Evolutionary conservation across 164 flowering plant species (phyloP), one percentile per base, ranked within the genome.

Genomic region (Liriodendron chinense): DNA sequence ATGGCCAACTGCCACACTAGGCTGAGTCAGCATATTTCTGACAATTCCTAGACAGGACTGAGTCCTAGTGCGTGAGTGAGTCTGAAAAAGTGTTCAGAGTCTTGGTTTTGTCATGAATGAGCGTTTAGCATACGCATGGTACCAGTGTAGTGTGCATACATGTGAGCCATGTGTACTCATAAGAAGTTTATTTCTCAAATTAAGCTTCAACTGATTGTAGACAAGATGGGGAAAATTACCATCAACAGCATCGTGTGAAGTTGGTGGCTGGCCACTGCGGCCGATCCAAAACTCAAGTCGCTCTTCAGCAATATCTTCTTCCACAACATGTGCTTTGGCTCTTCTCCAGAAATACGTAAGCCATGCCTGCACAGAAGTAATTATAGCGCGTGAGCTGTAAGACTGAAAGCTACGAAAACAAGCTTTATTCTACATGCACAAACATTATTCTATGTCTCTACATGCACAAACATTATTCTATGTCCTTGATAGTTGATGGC

Each of bases 291-390:
- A 87, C 65, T 88, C 93, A 74, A 96, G 87, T 74, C 97, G 79
- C 71, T 96, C 98, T 77, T 94, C 96, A 71, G 98, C 99, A 74
- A 94, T 87, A 81, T 94, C 98, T 80, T 87, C 96, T 79, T 94
- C 99, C 53, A 92, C 94, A 64, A 84, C 86, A 82, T 96, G 92
- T 65, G 77, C 78, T 86, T 87, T 86, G 68, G 99, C 99, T 84
- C 97, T 89, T 87, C 94, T 89, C 99, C 99, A 96, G 67, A 94
- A 91, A 82, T 96, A 94, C 43, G 89, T 86, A 67, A 96, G 87
- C 99, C 99, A 96, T 28, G 99, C 95, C 99, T 96, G 82, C 70
- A 73, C 25, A 66, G 3, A 14, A 22, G 5, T 64, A 48, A 24
- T 24, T 48, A 66, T 34, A 18, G 22, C 49, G 22, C 49, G 3